These are phyloP conservation scores for Arabidopsis arenosa DNA, from an alignment of 345 rosid genomes.

Conservation along the genomic window DNA sequence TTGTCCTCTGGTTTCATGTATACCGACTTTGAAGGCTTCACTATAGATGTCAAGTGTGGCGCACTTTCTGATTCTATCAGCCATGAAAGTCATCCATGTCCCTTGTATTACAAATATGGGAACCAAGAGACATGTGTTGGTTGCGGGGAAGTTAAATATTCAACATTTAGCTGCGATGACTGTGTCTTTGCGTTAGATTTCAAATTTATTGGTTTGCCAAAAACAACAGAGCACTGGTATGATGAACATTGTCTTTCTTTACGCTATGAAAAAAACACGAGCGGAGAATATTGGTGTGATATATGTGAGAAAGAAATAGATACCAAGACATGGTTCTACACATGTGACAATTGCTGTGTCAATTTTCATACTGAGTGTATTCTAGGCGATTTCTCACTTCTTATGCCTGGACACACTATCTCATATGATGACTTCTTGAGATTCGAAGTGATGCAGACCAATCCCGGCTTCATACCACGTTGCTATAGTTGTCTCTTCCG, in stretches of 20 bases:
- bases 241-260: neutral
- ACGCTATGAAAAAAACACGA: neutral
- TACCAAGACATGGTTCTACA: neutral
- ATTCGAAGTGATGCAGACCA: neutral
- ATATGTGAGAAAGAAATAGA: neutral
- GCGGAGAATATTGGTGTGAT: slow-evolving; percentile 1
- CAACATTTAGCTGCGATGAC: neutral
- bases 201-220: neutral
- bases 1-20: neutral
- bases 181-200: neutral
- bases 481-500: neutral
- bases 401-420: neutral
- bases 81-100: neutral
- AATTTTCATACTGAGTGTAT: neutral
- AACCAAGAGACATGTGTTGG: neutral
- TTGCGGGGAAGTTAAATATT: rapidly evolving
- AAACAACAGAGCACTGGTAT: neutral
- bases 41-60: neutral
- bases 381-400: neutral
- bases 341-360: neutral
- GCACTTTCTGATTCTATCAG: neutral
- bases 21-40: neutral
- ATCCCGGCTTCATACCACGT: neutral
- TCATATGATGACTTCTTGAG: too few species aligned
- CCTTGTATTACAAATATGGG: neutral